Evolutionary conservation across 192 early-diverging fungal species (phyloP).

Genomic region (Paraglomus brasilianum): DNA sequence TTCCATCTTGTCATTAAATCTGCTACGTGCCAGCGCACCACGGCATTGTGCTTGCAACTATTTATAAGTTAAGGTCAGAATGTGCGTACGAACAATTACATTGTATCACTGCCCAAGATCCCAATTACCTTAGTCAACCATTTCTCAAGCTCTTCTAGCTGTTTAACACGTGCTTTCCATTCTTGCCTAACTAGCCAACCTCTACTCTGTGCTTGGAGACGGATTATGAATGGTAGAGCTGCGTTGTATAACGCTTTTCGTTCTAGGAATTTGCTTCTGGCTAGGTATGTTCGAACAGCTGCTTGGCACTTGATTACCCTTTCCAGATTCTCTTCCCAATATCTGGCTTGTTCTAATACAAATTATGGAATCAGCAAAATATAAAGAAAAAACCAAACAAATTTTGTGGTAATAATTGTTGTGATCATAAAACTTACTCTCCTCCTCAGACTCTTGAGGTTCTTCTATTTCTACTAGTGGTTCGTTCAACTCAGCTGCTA

Average conservation of each 20-base stretch:
- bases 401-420: background rate
- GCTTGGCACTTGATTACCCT: slow-evolving; percentile 51
- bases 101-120: no score
- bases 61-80: slow-evolving; percentile 28
- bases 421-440: slow-evolving; percentile 7
- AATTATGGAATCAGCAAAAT: slow-evolving; percentile 10
- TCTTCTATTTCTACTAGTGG: slow-evolving; percentile 35
- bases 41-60: slow-evolving; percentile 60
- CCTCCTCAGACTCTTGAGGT: slow-evolving; percentile 38
- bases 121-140: slow-evolving; percentile 17
- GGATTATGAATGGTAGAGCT: slow-evolving; percentile 17
- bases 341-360: slow-evolving; percentile 35
- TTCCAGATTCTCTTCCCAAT: slow-evolving; percentile 43
- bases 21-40: slow-evolving; percentile 53
- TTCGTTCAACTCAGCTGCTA: slow-evolving; percentile 53
- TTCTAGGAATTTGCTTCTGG: slow-evolving; percentile 40
- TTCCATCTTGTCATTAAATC: slow-evolving; percentile 50
- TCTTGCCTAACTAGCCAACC: slow-evolving; percentile 20
- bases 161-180: slow-evolving; percentile 16
- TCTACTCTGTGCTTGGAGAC: slow-evolving; percentile 16
- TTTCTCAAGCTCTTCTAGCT: slow-evolving; percentile 18
- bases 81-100: slow-evolving; percentile 36
- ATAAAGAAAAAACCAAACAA: background rate
- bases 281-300: slow-evolving; percentile 41
- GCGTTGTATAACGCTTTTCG: slow-evolving; percentile 32